Percentiles rank a stretch among this genome's conserved stretches.
phyloP scores from a whole-genome alignment of 768 basidiomycete genomes.

The Tylopilus subfusipes region DNA sequence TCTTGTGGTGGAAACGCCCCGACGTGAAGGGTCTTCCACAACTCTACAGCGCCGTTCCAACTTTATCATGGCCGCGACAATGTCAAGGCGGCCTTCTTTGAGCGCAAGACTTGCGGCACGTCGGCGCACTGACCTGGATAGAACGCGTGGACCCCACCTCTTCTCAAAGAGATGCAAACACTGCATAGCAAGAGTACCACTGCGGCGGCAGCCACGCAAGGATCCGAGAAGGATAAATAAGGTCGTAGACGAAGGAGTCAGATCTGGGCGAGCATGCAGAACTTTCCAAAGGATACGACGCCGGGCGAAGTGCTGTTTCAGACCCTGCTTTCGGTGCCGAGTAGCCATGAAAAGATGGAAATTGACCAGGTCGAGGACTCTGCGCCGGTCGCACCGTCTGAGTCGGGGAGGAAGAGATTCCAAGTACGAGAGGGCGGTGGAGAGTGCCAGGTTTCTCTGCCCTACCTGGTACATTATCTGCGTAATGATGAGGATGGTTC shows the following conservation, averaged over 20 bases:
- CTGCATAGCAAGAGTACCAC: slow-evolving; percentile 52
- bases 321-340: slow-evolving; percentile 33
- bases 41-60: slow-evolving; percentile 13
- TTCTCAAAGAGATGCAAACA: slow-evolving; percentile 43
- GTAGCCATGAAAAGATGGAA: slow-evolving; percentile 41
- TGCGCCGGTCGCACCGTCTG: slow-evolving; percentile 29
- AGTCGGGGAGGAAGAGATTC: slow-evolving; percentile 44
- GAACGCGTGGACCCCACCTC: slow-evolving; percentile 54
- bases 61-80: slow-evolving; percentile 32
- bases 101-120: slow-evolving; percentile 57
- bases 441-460: slow-evolving; percentile 38
- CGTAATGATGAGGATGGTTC: slow-evolving; percentile 44
- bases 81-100: slow-evolving; percentile 61
- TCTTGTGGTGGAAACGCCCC: slow-evolving; percentile 5
- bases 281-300: slow-evolving; percentile 45
- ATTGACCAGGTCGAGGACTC: slow-evolving; percentile 50
- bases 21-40: slow-evolving; percentile 4
- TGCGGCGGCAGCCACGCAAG: slow-evolving; percentile 44
- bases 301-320: slow-evolving; percentile 43
- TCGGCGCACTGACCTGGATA: slow-evolving; percentile 57
- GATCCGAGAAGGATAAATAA: slow-evolving; percentile 55
- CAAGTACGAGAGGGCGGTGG: slow-evolving; percentile 49
- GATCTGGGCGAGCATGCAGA: slow-evolving; percentile 41
- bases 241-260: slow-evolving; percentile 58
- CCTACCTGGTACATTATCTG: slow-evolving; percentile 43